Conservation (phyloP, 1,284 basidiomycete genomes). For the Puccinia polysora region DNA sequence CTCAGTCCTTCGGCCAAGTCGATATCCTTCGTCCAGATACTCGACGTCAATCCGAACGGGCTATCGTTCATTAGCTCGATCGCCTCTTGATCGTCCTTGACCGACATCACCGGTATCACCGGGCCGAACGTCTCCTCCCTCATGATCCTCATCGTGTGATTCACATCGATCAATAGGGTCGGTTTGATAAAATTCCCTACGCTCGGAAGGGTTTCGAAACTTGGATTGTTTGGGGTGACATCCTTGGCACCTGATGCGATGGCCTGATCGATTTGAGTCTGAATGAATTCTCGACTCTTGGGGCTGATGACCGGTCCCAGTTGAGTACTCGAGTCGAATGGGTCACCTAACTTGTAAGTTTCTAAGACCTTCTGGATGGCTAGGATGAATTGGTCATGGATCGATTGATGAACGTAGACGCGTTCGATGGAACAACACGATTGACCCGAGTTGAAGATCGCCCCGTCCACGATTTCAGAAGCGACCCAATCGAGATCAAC, state of each 20-base stretch:
- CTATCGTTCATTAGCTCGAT: slow-evolving; percentile 90
- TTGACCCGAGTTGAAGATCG: slow-evolving; percentile 93
- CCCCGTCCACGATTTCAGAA: slow-evolving; percentile 84
- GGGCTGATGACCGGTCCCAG: slow-evolving; percentile 87
- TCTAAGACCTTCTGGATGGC: slow-evolving; percentile 14
- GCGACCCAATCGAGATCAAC: slow-evolving; percentile 78
- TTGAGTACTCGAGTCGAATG: slow-evolving; percentile 66
- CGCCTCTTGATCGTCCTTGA: slow-evolving; percentile 76
- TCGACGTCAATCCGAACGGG: slow-evolving; percentile 86
- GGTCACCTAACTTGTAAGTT: slow-evolving; percentile 76
- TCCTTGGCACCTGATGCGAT: slow-evolving; percentile 70
- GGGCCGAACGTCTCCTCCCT: slow-evolving; percentile 88
- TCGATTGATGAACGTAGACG: slow-evolving; percentile 81
- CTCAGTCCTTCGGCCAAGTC: slow-evolving; percentile 65
- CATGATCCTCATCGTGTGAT: slow-evolving; percentile 92
- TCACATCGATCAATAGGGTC: slow-evolving; percentile 77
- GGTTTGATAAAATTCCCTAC: slow-evolving; percentile 77
- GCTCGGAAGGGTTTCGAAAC: slow-evolving; percentile 63
- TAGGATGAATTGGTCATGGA: slow-evolving; percentile 75
- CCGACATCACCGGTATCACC: slow-evolving; percentile 76
- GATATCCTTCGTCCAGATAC: slow-evolving; percentile 81
- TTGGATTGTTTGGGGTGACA: slow-evolving; percentile 64
- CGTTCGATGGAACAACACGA: slow-evolving; percentile 83
- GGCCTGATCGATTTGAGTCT: slow-evolving; percentile 78
- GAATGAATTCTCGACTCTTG: slow-evolving; percentile 73